Conservation (phyloP, 495 filamentous ascomycete species). For the Bacidia rubella region DNA sequence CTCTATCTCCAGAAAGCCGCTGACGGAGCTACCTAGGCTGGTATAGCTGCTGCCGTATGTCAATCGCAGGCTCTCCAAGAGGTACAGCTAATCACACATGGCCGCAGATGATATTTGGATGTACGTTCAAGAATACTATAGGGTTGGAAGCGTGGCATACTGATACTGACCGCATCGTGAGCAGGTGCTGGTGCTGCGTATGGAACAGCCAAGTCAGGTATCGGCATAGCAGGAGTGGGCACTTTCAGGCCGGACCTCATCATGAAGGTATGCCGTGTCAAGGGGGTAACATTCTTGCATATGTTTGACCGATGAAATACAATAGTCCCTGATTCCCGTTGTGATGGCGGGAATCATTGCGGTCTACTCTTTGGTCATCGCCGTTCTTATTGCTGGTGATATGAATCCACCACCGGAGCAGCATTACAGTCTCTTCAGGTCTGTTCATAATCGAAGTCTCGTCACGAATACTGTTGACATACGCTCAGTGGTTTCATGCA, state of each 20-base stretch:
- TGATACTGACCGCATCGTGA: no score
- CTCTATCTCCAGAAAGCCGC: slow-evolving; percentile 12
- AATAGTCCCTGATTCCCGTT: slow-evolving; percentile 79
- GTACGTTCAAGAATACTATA: slow-evolving; percentile 40
- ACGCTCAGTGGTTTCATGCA: slow-evolving; percentile 71
- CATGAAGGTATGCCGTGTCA: slow-evolving; percentile 66
- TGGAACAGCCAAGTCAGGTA: slow-evolving; percentile 92
- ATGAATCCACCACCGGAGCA: slow-evolving; percentile 49
- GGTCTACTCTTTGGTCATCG: slow-evolving; percentile 92
- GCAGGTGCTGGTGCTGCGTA: slow-evolving; percentile 87
- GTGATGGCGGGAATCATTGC: slow-evolving; percentile 99
- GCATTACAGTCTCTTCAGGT: slow-evolving; percentile 74
- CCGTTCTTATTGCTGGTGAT: slow-evolving; percentile 83
- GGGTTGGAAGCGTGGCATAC: no score
- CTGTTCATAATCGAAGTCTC: slow-evolving; percentile 19
- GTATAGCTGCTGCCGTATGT: slow-evolving; percentile 87
- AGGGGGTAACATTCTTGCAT: neutral
- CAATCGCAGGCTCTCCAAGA: slow-evolving; percentile 4
- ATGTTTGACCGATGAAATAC: slow-evolving; percentile 9
- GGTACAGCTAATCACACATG: neutral
- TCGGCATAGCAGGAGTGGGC: slow-evolving; percentile 89
- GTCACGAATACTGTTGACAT: slow-evolving; percentile 14
- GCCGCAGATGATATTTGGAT: slow-evolving; percentile 69
- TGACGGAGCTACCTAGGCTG: slow-evolving; percentile 39
- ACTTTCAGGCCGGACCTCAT: slow-evolving; percentile 89